phyloP scores from a whole-genome alignment of 345 rosid genomes.

The Pseudoturritis turrita region DNA sequence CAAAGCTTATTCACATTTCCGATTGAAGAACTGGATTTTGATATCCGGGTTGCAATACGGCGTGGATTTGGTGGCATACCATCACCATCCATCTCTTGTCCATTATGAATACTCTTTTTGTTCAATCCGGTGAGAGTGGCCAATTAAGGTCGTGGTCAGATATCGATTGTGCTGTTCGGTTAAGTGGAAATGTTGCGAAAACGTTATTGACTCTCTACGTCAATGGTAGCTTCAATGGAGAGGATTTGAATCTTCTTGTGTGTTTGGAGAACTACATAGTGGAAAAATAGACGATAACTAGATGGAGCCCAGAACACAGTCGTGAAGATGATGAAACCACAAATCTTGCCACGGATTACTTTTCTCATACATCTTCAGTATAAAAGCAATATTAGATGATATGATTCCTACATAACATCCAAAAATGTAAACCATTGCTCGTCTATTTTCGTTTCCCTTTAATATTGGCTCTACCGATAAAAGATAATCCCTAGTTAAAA shows the following conservation, averaged over 20 bases:
- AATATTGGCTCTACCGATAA: too few species aligned
- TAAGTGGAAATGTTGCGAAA: conserved; percentile 82
- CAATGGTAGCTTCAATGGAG: conserved; percentile 33
- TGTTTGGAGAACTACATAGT: conserved; percentile 47
- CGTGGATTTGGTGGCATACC: conserved; percentile 73
- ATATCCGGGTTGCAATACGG: conserved; percentile 71
- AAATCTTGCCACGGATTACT: too few species aligned
- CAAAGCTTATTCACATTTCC: conserved; percentile 74
- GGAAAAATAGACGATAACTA: conserved; percentile 48
- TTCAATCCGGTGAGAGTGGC: conserved; percentile 33
- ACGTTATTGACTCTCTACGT: conserved; percentile 49
- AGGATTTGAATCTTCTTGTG: conserved; percentile 25
- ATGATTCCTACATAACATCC: neutral
- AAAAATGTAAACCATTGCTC: too few species aligned
- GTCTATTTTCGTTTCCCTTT: too few species aligned
- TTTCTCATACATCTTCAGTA: neutral
- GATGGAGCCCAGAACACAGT: conserved; percentile 67
- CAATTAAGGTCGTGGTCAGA: conserved; percentile 72
- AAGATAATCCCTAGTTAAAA: too few species aligned
- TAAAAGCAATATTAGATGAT: neutral
- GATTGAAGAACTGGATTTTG: conserved; percentile 71
- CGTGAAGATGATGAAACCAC: conserved; percentile 53
- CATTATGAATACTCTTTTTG: conserved; percentile 78
- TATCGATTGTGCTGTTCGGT: conserved; percentile 53
- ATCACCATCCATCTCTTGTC: conserved; percentile 78